Conservation (phyloP, 2,329 filamentous ascomycete genomes). For the Clonostachys byssicola region DNA sequence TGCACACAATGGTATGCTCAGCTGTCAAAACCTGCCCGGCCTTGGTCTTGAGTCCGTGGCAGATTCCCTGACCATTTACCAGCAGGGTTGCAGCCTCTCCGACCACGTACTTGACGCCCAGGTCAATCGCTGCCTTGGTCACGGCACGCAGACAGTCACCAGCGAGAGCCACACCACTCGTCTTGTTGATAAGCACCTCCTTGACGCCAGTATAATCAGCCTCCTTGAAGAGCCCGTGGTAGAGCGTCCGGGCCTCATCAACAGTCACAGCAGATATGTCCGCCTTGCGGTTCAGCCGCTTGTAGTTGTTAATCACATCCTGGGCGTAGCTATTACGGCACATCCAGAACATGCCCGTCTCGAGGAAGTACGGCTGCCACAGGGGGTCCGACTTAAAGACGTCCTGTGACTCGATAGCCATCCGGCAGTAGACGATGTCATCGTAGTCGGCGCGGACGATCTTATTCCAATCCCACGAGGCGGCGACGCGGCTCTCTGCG, state of each 20-base stretch:
- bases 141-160: constrained; percentile 51
- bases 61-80: constrained; percentile 29
- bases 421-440: constrained; percentile 56
- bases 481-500: constrained; percentile 44
- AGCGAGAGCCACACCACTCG: constrained; percentile 59
- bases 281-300: constrained; percentile 29
- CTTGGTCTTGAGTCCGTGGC: constrained; percentile 42
- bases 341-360: constrained; percentile 55
- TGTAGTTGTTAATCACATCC: constrained; percentile 49
- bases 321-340: constrained; percentile 44
- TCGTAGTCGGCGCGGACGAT: constrained; percentile 67
- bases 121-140: constrained; percentile 43
- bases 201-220: constrained; percentile 56
- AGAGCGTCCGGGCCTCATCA: constrained; percentile 42
- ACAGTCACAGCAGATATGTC: constrained; percentile 38
- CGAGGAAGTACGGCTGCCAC: constrained; percentile 52
- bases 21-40: constrained; percentile 40
- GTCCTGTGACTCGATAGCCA: constrained; percentile 63
- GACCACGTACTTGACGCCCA: constrained; percentile 55
- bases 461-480: constrained; percentile 72
- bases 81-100: constrained; percentile 45
- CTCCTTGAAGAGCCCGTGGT: constrained; percentile 53
- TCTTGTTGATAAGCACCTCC: constrained; percentile 56
- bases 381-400: constrained; percentile 54
- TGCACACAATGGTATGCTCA: constrained; percentile 46